Conservation (phyloP, 441 rosid genomes). For the Erodium trifolium region DNA sequence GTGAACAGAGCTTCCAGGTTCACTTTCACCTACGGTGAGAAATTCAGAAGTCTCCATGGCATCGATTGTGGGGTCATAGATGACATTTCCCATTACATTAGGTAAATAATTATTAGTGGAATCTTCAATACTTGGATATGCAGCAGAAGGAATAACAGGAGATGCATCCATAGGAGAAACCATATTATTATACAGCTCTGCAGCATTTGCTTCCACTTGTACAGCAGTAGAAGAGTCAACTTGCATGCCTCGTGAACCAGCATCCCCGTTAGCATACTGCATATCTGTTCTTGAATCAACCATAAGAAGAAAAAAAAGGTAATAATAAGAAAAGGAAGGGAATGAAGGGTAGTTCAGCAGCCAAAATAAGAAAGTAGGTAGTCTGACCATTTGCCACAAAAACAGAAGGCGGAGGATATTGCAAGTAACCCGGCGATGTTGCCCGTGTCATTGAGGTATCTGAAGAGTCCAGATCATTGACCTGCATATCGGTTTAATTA, state of each 20-base stretch:
- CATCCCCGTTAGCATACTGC: conserved; percentile 33
- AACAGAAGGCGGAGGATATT: conserved; percentile 69
- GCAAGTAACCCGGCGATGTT: conserved; percentile 65
- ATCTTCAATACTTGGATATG: conserved; percentile 39
- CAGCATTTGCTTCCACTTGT: conserved; percentile 41
- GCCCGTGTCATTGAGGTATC: conserved; percentile 72
- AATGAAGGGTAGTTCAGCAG: conserved; percentile 52
- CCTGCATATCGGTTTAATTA: conserved; percentile 59
- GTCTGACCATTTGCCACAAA: conserved; percentile 50
- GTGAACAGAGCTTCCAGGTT: conserved; percentile 18
- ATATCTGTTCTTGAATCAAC: conserved; percentile 41
- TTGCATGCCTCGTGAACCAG: conserved; percentile 33
- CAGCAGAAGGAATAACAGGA: conserved; percentile 35
- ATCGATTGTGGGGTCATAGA: conserved; percentile 34
- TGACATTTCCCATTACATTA: conserved; percentile 34
- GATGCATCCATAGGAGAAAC: conserved; percentile 41
- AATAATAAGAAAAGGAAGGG: conserved; percentile 41
- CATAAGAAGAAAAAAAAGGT: conserved; percentile 42
- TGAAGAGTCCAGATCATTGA: conserved; percentile 80
- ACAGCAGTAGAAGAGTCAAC: conserved; percentile 4
- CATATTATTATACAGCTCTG: conserved; percentile 37
- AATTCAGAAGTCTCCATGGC: conserved; percentile 55
- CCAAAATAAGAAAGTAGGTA: conserved; percentile 38
- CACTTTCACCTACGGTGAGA: conserved; percentile 44
- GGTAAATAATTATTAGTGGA: conserved; percentile 27